A percentile compares a stretch with the other conserved stretches of the same genome.
Conservation (phyloP, 345 rosid species). For the Arabis hirsuta region DNA sequence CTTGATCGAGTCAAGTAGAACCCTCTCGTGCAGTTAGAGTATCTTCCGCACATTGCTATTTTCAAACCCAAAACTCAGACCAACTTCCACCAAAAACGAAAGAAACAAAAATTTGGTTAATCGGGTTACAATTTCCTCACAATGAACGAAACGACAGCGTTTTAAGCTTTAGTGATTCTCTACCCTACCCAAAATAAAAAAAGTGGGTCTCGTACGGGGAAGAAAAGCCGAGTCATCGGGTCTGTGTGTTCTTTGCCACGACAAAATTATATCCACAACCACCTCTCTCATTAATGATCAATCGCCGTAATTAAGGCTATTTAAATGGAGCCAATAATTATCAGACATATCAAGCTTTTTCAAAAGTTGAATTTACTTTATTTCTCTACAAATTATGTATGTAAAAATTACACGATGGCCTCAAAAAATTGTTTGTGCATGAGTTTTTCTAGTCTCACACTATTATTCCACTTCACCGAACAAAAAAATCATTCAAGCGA, state of each 20-base stretch:
- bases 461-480: constrained; percentile 3
- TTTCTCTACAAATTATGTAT: not conserved
- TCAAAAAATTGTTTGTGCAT: not conserved
- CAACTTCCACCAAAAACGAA: too few relatives aligned
- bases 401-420: not conserved
- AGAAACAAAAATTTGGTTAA: too few relatives aligned
- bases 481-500: not conserved
- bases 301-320: constrained; percentile 18
- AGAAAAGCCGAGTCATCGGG: constrained; percentile 22
- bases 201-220: not conserved
- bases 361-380: not conserved
- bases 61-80: too few relatives aligned
- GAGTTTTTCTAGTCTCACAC: not conserved
- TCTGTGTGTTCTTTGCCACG: constrained; percentile 5
- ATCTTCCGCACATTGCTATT: too few relatives aligned
- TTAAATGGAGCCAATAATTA: not conserved
- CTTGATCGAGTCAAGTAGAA: too few relatives aligned
- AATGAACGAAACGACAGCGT: not conserved
- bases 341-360: constrained; percentile 5
- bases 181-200: not conserved
- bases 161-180: not conserved
- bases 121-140: too few relatives aligned
- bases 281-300: constrained; percentile 1
- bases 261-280: constrained; percentile 13
- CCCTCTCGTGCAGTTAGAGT: too few relatives aligned